Percentiles rank a stretch among this genome's conserved stretches.
These are phyloP conservation scores for Lolium multiflorum DNA, from an alignment of 176 grass and related monocot genomes.

Conservation along the genomic window DNA sequence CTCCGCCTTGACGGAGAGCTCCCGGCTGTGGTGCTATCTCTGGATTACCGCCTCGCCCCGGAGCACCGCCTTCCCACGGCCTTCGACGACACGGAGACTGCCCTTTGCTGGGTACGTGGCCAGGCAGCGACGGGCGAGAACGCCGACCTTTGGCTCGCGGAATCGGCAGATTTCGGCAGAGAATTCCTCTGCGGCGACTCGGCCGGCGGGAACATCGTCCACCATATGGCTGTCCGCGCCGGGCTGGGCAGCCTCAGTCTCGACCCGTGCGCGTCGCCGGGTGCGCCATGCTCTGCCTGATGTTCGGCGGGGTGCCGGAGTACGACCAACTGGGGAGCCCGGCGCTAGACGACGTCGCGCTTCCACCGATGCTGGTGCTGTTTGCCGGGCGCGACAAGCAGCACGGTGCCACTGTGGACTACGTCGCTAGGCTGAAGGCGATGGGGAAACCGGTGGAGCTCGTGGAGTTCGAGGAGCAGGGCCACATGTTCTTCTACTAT, in stretches of 20 bases:
- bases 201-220: too few species aligned
- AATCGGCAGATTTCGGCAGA: too few species aligned
- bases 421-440: too few species aligned
- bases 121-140: too few species aligned
- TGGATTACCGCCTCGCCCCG: constrained; percentile 63
- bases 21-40: constrained; percentile 53
- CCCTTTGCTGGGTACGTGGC: too few species aligned
- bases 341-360: constrained; percentile 22
- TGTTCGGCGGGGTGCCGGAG: constrained; percentile 49
- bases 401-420: too few species aligned
- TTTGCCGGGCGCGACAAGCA: constrained; percentile 30
- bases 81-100: too few species aligned
- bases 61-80: constrained; percentile 75
- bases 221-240: too few species aligned
- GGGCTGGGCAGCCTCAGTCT: constrained; percentile 30
- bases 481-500: constrained; percentile 69
- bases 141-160: too few species aligned
- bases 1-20: constrained; percentile 42
- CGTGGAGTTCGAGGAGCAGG: constrained; percentile 59
- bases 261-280: constrained; percentile 49
- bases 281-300: constrained; percentile 49
- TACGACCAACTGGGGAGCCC: constrained; percentile 35
- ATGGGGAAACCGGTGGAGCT: too few species aligned
- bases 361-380: constrained; percentile 45
- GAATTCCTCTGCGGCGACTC: too few species aligned